Evolutionary conservation across 192 early-diverging fungal species (phyloP).

Genomic region (Backusella circina): DNA sequence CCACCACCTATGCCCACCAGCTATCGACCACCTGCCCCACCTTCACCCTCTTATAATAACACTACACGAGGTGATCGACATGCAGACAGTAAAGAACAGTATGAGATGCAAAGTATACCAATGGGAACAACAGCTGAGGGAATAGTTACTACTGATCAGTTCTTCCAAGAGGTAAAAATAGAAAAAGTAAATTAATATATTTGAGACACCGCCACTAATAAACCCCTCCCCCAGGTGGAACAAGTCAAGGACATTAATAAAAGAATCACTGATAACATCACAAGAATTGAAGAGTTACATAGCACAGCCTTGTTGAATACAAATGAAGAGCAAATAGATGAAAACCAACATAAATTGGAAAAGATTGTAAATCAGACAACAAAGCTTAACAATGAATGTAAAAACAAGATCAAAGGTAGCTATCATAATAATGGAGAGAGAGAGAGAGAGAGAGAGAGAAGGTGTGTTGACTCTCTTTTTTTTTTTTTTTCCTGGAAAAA

Average conservation of each 20-base stretch:
- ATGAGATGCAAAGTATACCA: slow-evolving; percentile 28
- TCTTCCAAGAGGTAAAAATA: slow-evolving; percentile 33
- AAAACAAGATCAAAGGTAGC: slow-evolving; percentile 52
- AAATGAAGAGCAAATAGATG: slow-evolving; percentile 29
- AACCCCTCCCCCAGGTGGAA: slow-evolving; percentile 26
- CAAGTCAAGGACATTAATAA: slow-evolving; percentile 29
- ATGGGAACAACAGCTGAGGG: background rate
- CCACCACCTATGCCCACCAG: slow-evolving; percentile 17
- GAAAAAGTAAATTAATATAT: background rate
- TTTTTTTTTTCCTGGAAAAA: background rate
- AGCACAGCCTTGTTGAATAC: slow-evolving; percentile 28
- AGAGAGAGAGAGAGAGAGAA: background rate
- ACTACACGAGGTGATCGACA: slow-evolving; percentile 25
- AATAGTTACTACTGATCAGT: slow-evolving; percentile 26
- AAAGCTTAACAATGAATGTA: slow-evolving; percentile 37
- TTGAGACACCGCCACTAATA: background rate
- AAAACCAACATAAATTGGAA: slow-evolving; percentile 27
- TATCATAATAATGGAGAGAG: background rate
- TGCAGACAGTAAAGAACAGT: slow-evolving; percentile 25
- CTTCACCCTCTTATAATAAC: slow-evolving; percentile 23
- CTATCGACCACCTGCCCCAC: slow-evolving; percentile 22
- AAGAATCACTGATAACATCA: slow-evolving; percentile 26
- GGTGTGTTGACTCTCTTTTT: background rate
- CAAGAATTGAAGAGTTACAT: slow-evolving; percentile 34
- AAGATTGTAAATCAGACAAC: slow-evolving; percentile 21